Conservation (phyloP, 2,329 filamentous ascomycete genomes). For the Aspergillus amoenus region DNA sequence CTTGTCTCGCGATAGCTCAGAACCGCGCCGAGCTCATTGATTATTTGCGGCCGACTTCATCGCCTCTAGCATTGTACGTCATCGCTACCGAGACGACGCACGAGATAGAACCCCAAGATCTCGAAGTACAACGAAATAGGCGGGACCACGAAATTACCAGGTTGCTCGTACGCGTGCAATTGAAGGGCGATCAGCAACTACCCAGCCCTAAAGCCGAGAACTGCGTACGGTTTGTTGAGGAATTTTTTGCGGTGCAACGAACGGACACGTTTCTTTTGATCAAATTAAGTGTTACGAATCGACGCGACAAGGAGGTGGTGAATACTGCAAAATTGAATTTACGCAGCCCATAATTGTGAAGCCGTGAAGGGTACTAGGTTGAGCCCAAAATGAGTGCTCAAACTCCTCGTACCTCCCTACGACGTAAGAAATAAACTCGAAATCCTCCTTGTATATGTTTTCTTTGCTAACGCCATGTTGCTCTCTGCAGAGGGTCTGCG, state of each 20-base stretch:
- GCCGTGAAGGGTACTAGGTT: background rate
- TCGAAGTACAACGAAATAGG: background rate
- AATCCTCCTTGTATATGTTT: background rate
- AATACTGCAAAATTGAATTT: background rate
- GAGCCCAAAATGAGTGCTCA: constrained; percentile 21
- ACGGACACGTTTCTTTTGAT: too few relatives aligned
- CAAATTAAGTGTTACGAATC: background rate
- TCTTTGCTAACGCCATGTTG: constrained; percentile 12
- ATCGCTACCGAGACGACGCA: background rate
- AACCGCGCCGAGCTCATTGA: constrained; percentile 18
- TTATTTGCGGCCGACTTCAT: constrained; percentile 6
- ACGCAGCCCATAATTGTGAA: background rate
- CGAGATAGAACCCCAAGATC: background rate
- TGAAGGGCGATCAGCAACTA: background rate
- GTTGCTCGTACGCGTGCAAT: constrained; percentile 4
- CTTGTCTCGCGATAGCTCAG: constrained; percentile 18
- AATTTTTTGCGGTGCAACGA: background rate
- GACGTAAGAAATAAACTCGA: constrained; percentile 21
- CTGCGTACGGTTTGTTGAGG: background rate
- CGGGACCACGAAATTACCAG: background rate
- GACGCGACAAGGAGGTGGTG: constrained; percentile 4
- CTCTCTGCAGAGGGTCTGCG: constrained; percentile 36
- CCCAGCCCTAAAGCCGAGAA: background rate
- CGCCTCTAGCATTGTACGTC: background rate
- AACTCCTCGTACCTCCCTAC: constrained; percentile 29